phyloP scores from a whole-genome alignment of 2,329 filamentous ascomycete genomes.

The Colletotrichum australisinense region DNA sequence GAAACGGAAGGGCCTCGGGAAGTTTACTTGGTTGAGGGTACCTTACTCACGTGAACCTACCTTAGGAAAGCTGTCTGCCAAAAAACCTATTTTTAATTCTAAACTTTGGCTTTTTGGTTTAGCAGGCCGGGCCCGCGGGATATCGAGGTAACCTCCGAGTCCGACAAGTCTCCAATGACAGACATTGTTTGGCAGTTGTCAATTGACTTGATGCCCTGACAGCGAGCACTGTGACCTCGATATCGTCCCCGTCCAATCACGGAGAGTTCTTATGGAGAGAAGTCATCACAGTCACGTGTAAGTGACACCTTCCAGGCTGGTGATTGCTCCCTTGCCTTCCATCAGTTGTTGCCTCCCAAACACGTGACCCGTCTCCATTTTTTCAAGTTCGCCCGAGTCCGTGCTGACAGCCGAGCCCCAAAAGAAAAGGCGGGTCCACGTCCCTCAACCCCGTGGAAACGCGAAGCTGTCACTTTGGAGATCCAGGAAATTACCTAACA shows the following conservation, averaged over 20 bases:
- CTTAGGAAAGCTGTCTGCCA: neutral
- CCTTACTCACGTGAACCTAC: neutral
- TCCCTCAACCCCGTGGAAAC: neutral
- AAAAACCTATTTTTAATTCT: neutral
- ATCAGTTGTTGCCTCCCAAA: neutral
- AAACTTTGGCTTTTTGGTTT: neutral
- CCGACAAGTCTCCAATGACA: neutral
- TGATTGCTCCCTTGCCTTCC: neutral
- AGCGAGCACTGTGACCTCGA: neutral
- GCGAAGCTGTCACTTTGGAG: constrained; percentile 34
- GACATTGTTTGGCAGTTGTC: neutral
- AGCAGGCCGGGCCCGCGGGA: neutral
- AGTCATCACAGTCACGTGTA: constrained; percentile 3
- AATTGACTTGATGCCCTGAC: neutral
- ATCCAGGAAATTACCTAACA: constrained; percentile 31
- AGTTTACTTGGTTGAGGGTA: neutral
- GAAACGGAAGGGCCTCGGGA: constrained; percentile 17
- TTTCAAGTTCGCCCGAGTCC: constrained; percentile 17
- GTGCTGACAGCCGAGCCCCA: neutral
- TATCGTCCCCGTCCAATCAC: neutral
- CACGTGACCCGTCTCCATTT: constrained; percentile 3
- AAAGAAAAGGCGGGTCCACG: neutral
- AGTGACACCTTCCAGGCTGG: too few species aligned
- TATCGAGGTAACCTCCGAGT: neutral
- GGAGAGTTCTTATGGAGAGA: neutral